Percentiles rank a stretch among this genome's conserved stretches.
phyloP scores from a whole-genome alignment of 225 moss, liverwort and hornwort species.

The Polytrichum formosum region DNA sequence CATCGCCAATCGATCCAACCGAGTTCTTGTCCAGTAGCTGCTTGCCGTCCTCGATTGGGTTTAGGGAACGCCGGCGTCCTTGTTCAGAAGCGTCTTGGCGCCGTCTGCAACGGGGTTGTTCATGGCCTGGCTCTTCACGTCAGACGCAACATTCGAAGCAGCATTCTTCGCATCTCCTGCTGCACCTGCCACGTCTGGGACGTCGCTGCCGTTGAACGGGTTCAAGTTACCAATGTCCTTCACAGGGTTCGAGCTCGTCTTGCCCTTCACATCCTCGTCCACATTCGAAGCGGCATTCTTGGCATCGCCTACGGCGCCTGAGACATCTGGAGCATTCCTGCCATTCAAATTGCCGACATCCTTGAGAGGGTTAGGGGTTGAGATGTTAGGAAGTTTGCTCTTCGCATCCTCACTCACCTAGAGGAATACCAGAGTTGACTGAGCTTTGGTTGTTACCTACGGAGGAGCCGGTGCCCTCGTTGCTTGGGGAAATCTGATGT shows the following conservation, averaged over 20 bases:
- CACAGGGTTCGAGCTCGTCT: conserved; percentile 8
- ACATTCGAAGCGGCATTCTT: too few relatives aligned
- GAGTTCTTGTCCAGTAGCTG: too few relatives aligned
- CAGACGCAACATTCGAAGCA: conserved; percentile 1
- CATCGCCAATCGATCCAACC: too few relatives aligned
- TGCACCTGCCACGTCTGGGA: conserved; percentile 2
- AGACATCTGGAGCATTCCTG: background rate
- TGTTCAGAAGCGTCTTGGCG: too few relatives aligned
- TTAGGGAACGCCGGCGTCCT: background rate
- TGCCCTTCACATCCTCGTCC: background rate
- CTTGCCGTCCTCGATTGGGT: background rate
- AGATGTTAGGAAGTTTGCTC: background rate
- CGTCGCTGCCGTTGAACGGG: conserved; percentile 1
- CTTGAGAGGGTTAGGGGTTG: conserved; percentile 18
- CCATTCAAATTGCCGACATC: conserved; percentile 3
- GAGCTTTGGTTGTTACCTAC: too few relatives aligned
- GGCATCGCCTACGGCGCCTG: background rate
- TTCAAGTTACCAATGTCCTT: conserved; percentile 11
- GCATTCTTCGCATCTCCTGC: conserved; percentile 12
- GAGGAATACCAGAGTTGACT: too few relatives aligned
- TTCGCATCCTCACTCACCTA: background rate
- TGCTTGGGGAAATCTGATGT: too few relatives aligned
- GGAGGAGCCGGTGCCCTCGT: too few relatives aligned
- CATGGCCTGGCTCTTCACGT: conserved; percentile 15
- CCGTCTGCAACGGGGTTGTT: background rate